Base-by-base conservation (phyloP, 805 yeast genomes). In the Yamadazyma paraphyllophila region DNA sequence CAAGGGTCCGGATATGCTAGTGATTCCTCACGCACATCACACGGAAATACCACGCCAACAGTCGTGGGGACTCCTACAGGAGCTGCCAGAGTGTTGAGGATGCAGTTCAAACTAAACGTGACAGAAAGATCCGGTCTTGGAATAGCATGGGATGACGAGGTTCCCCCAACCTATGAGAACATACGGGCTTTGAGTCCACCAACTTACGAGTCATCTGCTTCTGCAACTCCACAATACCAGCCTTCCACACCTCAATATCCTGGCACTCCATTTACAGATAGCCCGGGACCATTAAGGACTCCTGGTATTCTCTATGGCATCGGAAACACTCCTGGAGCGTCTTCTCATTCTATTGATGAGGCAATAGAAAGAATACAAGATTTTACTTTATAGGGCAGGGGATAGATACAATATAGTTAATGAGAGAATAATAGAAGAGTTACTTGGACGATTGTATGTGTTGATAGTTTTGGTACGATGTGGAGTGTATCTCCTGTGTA, bases 101-200 rank as follows among this genome's bases (percentile, higher is more conserved):
- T 94, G 97, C 97, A 91, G 63, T 92, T 94, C 67, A 84, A 85
- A 53, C 57, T 92, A n/a, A 71, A 73, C 2, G 66, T 94, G 16
- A 86, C 96, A 2, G 98, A 91, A 61, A 74, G 98, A 48, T 85
- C 96, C 0, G 99, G 99, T 0, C 73, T 94, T 35, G 99, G 99
- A 4, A 88, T 94, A 26, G 86, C 97, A 0, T 94, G 99, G 98
- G 97, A 92, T 65, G 97, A 92, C 60, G 99, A 94, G 65, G 98
- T 95, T 13, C 99, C 99, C 2, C 99, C 99, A 1, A 86, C 90
- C 15, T 94, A 94, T 58, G 88, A 81, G 44, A 92, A 89, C 53
- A 90, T 94, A 15, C 73, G 81, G 25, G 81, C 95, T 0, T 72
- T 88, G 36, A 81, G 91, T 16, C 99, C 99, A 0, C 99, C 99